Percentiles rank a stretch among this genome's conserved stretches.
These are phyloP conservation scores for Yarrowia phangngaensis DNA, from an alignment of 805 yeast genomes.

Conservation along the genomic window DNA sequence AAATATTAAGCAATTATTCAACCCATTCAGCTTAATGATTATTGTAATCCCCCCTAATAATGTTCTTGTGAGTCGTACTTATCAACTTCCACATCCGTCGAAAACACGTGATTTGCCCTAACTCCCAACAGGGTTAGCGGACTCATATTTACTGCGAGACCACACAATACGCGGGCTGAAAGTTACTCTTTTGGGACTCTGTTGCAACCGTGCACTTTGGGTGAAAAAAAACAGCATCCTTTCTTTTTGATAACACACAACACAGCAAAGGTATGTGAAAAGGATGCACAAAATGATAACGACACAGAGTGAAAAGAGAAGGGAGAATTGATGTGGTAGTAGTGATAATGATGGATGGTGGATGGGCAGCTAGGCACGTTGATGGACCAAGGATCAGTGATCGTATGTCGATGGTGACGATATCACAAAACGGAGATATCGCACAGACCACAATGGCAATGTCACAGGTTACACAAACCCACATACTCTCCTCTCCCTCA, in stretches of 20 bases:
- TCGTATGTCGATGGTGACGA: too few relatives aligned
- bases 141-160: constrained; percentile 14
- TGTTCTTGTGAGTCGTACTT: too few relatives aligned
- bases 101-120: constrained; percentile 16
- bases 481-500: too few relatives aligned
- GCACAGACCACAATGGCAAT: too few relatives aligned
- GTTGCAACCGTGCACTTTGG: constrained; percentile 17
- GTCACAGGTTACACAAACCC: too few relatives aligned
- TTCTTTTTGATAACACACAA: constrained; percentile 24
- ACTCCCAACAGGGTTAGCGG: constrained; percentile 11
- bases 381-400: too few relatives aligned
- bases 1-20: too few relatives aligned
- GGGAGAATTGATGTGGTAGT: too few relatives aligned
- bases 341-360: not conserved
- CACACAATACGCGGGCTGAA: constrained; percentile 22
- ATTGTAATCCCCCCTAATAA: too few relatives aligned
- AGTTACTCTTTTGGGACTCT: constrained; percentile 25
- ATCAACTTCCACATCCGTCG: constrained; percentile 1
- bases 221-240: constrained; percentile 17
- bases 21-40: too few relatives aligned
- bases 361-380: too few relatives aligned
- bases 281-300: constrained; percentile 6
- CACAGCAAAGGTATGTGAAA: constrained; percentile 26
- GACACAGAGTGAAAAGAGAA: not conserved
- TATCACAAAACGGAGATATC: too few relatives aligned